Evolutionary conservation across 2,329 filamentous ascomycete genomes (phyloP).

Genomic region (Aquanectria penicillioides): DNA sequence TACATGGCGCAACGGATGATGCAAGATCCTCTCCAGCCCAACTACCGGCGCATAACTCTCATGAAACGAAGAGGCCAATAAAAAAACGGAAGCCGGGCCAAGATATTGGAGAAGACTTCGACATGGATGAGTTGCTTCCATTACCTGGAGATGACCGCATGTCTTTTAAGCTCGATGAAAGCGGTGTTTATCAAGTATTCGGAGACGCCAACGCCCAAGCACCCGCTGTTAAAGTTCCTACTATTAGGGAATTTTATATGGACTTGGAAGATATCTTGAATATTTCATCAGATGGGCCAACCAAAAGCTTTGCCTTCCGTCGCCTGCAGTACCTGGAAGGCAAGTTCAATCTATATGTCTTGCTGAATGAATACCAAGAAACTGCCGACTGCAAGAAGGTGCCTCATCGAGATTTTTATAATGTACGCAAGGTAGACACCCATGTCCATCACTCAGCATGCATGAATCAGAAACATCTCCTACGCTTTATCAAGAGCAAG

Average conservation of each 20-base stretch:
- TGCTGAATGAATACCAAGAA: slow-evolving; percentile 97
- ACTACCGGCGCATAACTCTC: slow-evolving; percentile 31
- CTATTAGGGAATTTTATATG: slow-evolving; percentile 94
- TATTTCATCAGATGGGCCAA: slow-evolving; percentile 93
- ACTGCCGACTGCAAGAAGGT: slow-evolving; percentile 98
- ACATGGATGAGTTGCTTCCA: slow-evolving; percentile 80
- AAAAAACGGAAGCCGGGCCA: slow-evolving; percentile 85
- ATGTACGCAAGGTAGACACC: slow-evolving; percentile 97
- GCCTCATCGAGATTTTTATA: slow-evolving; percentile 98
- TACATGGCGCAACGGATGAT: slow-evolving; percentile 24
- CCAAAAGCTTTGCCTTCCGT: slow-evolving; percentile 96
- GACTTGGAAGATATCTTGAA: slow-evolving; percentile 88
- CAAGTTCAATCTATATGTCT: slow-evolving; percentile 93
- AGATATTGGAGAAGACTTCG: slow-evolving; percentile 92
- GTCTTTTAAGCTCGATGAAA: slow-evolving; percentile 82
- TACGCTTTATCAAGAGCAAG: slow-evolving; percentile 99
- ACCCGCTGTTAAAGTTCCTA: slow-evolving; percentile 86
- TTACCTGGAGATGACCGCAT: slow-evolving; percentile 76
- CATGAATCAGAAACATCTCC: slow-evolving; percentile 99
- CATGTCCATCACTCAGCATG: slow-evolving; percentile 99
- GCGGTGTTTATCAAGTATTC: slow-evolving; percentile 93
- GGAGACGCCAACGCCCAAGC: slow-evolving; percentile 71
- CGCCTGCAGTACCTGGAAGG: slow-evolving; percentile 95
- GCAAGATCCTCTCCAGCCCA: slow-evolving; percentile 16
- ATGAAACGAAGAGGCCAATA: slow-evolving; percentile 55